Conservation (phyloP, 1,284 basidiomycete genomes). For the Cryptococcus deneoformans region DNA sequence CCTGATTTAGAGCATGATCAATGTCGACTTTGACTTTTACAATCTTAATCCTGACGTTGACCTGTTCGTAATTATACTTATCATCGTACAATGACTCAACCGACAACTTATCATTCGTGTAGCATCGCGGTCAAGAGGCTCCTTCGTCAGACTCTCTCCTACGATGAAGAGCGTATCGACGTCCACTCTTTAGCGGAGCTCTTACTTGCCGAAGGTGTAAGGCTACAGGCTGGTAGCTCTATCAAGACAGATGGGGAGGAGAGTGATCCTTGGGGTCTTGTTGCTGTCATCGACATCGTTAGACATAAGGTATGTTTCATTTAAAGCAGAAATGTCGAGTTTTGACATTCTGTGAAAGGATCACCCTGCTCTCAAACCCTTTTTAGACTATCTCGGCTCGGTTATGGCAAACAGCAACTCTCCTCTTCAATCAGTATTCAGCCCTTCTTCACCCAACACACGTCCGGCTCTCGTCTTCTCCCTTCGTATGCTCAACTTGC, state of each 20-base stretch:
- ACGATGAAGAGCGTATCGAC: slow-evolving; percentile 70
- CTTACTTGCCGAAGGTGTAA: slow-evolving; percentile 60
- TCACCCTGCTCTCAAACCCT: slow-evolving; percentile 64
- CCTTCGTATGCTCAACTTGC: slow-evolving; percentile 88
- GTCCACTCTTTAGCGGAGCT: slow-evolving; percentile 72
- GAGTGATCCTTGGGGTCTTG: slow-evolving; percentile 79
- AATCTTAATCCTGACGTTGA: slow-evolving; percentile 76
- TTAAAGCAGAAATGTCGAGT: not conserved
- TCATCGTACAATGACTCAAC: not conserved
- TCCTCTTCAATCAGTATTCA: slow-evolving; percentile 45
- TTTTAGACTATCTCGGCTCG: slow-evolving; percentile 66
- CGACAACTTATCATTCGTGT: not conserved
- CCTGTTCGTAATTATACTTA: slow-evolving; percentile 51
- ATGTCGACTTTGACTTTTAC: slow-evolving; percentile 92
- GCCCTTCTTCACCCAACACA: slow-evolving; percentile 40
- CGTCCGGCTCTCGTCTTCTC: slow-evolving; percentile 73
- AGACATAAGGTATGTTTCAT: slow-evolving; percentile 61
- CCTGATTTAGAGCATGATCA: slow-evolving; percentile 57
- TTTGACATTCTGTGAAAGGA: slow-evolving; percentile 27
- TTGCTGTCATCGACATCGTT: slow-evolving; percentile 78
- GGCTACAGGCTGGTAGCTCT: slow-evolving; percentile 62
- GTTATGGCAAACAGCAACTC: slow-evolving; percentile 17
- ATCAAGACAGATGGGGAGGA: slow-evolving; percentile 88
- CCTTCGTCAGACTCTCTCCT: slow-evolving; percentile 72
- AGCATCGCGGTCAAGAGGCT: slow-evolving; percentile 75